Evolutionary conservation across 345 rosid genomes (phyloP).

Genomic region (Euphorbia lathyris): DNA sequence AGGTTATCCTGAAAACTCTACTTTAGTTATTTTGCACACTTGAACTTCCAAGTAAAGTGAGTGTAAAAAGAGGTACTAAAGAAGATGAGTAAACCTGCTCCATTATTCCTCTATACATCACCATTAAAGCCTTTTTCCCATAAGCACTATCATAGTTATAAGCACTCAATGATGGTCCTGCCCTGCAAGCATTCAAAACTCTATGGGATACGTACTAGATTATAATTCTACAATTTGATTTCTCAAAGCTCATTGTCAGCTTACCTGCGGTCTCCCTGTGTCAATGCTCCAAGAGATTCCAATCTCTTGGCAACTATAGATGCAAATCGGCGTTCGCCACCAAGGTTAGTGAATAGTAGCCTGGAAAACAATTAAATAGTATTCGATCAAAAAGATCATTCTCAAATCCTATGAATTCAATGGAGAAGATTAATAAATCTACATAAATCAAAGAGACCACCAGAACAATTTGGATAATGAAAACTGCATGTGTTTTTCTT

Average conservation of each 20-base stretch:
- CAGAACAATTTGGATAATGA: not conserved
- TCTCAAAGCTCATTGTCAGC: constrained; percentile 15
- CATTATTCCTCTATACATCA: constrained; percentile 97
- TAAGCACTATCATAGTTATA: constrained; percentile 91
- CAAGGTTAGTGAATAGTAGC: constrained; percentile 84
- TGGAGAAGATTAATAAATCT: not conserved
- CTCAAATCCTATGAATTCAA: not conserved
- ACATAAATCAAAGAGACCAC: not conserved
- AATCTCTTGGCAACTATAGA: constrained; percentile 97
- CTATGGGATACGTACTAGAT: constrained; percentile 8
- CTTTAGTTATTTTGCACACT: constrained; percentile 21
- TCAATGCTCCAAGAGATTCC: constrained; percentile 95
- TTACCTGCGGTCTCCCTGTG: constrained; percentile 98
- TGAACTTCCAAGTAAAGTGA: constrained; percentile 1
- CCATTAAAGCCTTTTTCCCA: constrained; percentile 88
- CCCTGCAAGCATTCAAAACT: constrained; percentile 54
- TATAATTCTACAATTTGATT: not conserved
- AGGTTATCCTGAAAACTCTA: constrained; percentile 66
- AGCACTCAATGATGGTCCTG: constrained; percentile 91
- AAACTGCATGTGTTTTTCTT: not conserved
- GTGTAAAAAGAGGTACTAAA: not conserved
- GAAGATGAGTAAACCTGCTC: constrained; percentile 55
- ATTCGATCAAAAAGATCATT: not conserved
- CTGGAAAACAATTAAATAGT: constrained; percentile 34
- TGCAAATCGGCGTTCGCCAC: constrained; percentile 99